These are phyloP conservation scores for Aureoboletus auriporus DNA, from an alignment of 768 basidiomycete species.

Conservation along the genomic window DNA sequence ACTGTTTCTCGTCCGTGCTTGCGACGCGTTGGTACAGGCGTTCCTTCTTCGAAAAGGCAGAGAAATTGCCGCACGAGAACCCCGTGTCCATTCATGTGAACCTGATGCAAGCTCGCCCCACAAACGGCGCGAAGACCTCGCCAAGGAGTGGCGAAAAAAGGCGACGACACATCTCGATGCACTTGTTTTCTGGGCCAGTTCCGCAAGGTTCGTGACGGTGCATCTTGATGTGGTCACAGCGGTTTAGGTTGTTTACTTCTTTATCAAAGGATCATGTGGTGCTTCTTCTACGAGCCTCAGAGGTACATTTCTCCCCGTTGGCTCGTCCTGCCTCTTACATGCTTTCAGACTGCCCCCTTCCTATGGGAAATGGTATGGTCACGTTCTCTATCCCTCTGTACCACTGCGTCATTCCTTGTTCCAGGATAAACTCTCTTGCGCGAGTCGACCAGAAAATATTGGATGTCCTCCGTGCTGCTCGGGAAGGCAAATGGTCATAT, in stretches of 20 bases:
- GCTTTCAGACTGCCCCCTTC: slow-evolving; percentile 34
- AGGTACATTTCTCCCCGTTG: slow-evolving; percentile 38
- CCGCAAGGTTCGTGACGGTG: slow-evolving; percentile 53
- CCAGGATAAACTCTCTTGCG: slow-evolving; percentile 65
- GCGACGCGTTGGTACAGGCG: slow-evolving; percentile 57
- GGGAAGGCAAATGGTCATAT: slow-evolving; percentile 61
- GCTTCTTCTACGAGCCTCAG: slow-evolving; percentile 74
- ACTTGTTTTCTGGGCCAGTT: slow-evolving; percentile 72
- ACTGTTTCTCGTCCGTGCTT: slow-evolving; percentile 62
- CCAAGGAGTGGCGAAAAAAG: slow-evolving; percentile 28
- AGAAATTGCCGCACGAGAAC: not conserved
- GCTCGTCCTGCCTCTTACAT: not conserved
- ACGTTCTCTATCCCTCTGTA: not conserved
- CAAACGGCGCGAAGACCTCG: slow-evolving; percentile 18
- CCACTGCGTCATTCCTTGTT: not conserved
- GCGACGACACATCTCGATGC: slow-evolving; percentile 57
- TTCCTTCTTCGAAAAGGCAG: slow-evolving; percentile 35
- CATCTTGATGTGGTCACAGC: not conserved
- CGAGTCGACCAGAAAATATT: slow-evolving; percentile 61
- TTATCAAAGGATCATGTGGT: slow-evolving; percentile 76
- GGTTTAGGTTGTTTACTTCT: slow-evolving; percentile 1
- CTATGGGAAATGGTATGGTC: slow-evolving; percentile 59
- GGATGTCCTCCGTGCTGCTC: slow-evolving; percentile 48
- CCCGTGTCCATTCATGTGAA: not conserved
- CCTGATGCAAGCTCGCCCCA: not conserved